Percentiles rank a stretch among this genome's conserved stretches.
These are phyloP conservation scores for Hirsutella minnesotensis DNA, from an alignment of 2,329 filamentous ascomycete genomes.

Conservation along the genomic window DNA sequence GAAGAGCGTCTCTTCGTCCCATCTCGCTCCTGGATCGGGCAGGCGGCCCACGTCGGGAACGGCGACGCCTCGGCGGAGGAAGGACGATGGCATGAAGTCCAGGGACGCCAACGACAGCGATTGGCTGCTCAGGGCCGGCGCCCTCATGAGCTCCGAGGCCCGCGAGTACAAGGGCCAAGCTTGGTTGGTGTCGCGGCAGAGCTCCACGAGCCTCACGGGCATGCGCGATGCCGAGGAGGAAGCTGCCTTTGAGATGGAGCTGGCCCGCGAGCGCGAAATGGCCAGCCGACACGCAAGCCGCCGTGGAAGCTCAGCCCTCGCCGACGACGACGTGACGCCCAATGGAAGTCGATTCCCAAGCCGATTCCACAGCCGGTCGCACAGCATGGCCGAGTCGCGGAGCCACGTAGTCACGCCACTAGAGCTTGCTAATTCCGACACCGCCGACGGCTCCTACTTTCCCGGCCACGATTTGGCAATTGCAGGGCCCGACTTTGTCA, in stretches of 20 bases:
- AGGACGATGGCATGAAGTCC: slow-evolving; percentile 16
- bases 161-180: slow-evolving; percentile 57
- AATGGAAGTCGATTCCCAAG: slow-evolving; percentile 36
- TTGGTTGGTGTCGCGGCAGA: slow-evolving; percentile 55
- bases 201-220: slow-evolving; percentile 48
- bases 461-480: slow-evolving; percentile 24
- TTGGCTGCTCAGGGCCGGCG: slow-evolving; percentile 54
- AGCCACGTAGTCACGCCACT: slow-evolving; percentile 33
- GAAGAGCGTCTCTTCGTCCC: slow-evolving; percentile 53
- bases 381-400: slow-evolving; percentile 20
- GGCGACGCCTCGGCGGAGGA: slow-evolving; percentile 22
- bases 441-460: slow-evolving; percentile 30
- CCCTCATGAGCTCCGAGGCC: slow-evolving; percentile 47
- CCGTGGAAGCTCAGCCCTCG: slow-evolving; percentile 29
- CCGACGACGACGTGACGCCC: slow-evolving; percentile 24
- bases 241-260: slow-evolving; percentile 37
- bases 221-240: slow-evolving; percentile 40
- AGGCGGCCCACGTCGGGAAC: slow-evolving; percentile 16
- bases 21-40: slow-evolving; percentile 27
- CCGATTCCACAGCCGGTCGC: slow-evolving; percentile 31
- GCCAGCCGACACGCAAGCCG: slow-evolving; percentile 33
- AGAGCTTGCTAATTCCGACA: slow-evolving; percentile 18
- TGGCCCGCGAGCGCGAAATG: slow-evolving; percentile 29
- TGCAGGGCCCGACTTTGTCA: slow-evolving; percentile 49
- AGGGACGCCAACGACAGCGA: slow-evolving; percentile 39